Evolutionary conservation across 768 basidiomycete species (phyloP), one percentile per base, ranked within the genome.

Genomic region (Pleurotus tuber-regium): DNA sequence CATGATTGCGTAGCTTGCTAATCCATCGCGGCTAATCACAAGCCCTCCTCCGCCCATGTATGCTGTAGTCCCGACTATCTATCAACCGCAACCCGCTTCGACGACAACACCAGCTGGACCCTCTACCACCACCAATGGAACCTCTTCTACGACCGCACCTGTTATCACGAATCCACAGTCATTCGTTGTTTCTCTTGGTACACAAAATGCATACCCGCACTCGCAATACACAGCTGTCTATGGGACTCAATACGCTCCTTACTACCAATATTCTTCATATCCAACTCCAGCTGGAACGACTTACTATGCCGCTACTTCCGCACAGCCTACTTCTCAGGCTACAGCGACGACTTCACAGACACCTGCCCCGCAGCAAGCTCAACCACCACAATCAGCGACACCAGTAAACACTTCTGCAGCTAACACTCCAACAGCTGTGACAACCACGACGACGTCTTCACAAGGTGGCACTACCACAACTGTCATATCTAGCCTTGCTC

Each of bases 121-220:
- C 11, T 56, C 68, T 5, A 24, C 66, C 2, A 57, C 66, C 38
- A 52, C 67, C 46, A 53, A 69, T 61, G 46, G 67, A 53, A 52
- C 65, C 61, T 23, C 66, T 51, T 38, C 63, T 54, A 41, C 57
- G 54, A 39, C 61, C 54, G 57, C 69, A 18, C 57, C 72, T 1
- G 74, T 87, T 12, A 87, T 89, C 59, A 84, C 83, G 10, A 86
- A 86, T 59, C 79, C 86, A 11, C 79, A 82, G 56, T 80, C 86
- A 1, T 90, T 89, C 61, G 83, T 88, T 2, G 81, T 91, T 56
- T 73, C 88, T 1, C 70, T 89, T 49, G 78, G 83, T 14, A 61
- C 70, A 9, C 76, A 79, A 58, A 70, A 79, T 7, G 52, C 67
- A 26, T 79, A 78, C 48, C 65, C 75, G 1, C 66, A 77, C 16